These are phyloP conservation scores for Fusarium miscanthi DNA, from an alignment of 2,329 filamentous ascomycete species.

Conservation along the genomic window DNA sequence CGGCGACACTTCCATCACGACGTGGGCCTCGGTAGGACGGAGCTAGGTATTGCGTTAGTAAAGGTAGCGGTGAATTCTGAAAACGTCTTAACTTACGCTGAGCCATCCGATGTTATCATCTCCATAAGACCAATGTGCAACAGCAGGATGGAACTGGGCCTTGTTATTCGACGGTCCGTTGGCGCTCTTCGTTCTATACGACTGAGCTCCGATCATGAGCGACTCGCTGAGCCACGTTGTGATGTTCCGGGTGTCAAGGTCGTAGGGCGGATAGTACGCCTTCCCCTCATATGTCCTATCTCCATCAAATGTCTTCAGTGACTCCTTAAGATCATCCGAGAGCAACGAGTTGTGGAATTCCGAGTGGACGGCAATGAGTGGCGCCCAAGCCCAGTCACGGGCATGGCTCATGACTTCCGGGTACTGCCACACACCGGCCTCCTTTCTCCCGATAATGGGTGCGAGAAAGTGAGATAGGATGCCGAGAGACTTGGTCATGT, in stretches of 20 bases:
- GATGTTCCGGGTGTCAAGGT: constrained; percentile 65
- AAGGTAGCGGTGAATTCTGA: accelerated
- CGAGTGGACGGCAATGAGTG: constrained; percentile 64
- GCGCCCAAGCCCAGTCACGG: constrained; percentile 67
- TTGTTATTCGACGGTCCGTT: constrained; percentile 17
- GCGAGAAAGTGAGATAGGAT: constrained; percentile 36
- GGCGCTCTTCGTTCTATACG: constrained; percentile 33
- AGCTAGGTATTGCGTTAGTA: neutral
- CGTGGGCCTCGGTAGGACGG: constrained; percentile 5
- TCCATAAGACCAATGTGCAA: constrained; percentile 17
- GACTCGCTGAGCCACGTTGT: constrained; percentile 65
- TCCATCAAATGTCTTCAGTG: neutral
- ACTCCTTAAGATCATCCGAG: constrained; percentile 50
- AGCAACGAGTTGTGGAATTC: constrained; percentile 60
- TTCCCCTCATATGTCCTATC: constrained; percentile 11
- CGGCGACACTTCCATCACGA: constrained; percentile 10
- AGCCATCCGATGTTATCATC: constrained; percentile 13
- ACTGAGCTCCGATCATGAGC: constrained; percentile 67
- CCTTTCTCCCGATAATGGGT: constrained; percentile 10
- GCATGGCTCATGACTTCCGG: constrained; percentile 65
- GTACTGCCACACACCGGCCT: constrained; percentile 4
- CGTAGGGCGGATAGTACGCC: constrained; percentile 31
- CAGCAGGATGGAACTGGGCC: constrained; percentile 10
- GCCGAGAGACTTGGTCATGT: constrained; percentile 66
- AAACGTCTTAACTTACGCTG: neutral